A percentile compares a stretch with the other conserved stretches of the same genome.
These are phyloP conservation scores for Entelexis sorbosivorans DNA, from an alignment of 1,139 yeast species.

Conservation along the genomic window DNA sequence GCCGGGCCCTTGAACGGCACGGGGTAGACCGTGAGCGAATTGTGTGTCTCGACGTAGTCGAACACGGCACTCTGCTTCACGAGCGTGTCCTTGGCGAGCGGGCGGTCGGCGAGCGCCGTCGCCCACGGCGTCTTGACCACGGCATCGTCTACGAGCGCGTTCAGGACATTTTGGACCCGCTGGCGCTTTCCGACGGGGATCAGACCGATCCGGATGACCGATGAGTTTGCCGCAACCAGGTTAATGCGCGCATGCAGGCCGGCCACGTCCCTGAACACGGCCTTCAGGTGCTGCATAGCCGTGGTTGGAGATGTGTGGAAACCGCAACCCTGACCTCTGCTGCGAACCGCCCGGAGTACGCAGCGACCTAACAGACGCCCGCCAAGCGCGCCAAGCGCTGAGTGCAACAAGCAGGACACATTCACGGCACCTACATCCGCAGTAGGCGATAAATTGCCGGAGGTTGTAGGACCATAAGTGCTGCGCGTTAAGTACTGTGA, in stretches of 20 bases:
- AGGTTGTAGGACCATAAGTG: no score
- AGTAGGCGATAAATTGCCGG: no score
- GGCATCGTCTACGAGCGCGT: constrained; percentile 32
- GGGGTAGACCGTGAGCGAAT: constrained; percentile 31
- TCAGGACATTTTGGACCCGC: constrained; percentile 26
- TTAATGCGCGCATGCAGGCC: constrained; percentile 23
- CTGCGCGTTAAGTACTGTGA: no score
- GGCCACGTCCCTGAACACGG: constrained; percentile 17
- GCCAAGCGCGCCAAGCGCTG: no score
- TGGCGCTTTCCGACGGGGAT: constrained; percentile 28
- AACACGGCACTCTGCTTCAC: constrained; percentile 27
- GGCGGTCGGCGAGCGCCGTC: constrained; percentile 25
- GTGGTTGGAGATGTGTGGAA: constrained; percentile 3
- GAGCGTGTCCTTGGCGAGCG: constrained; percentile 30
- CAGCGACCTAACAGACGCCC: no score
- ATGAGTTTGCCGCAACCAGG: constrained; percentile 13
- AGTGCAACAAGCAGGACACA: no score
- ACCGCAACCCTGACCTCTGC: constrained; percentile 3
- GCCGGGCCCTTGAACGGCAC: constrained; percentile 27
- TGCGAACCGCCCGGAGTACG: no score
- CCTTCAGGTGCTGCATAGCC: constrained; percentile 18
- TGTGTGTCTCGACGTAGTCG: constrained; percentile 30
- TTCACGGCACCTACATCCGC: no score
- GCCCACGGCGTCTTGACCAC: constrained; percentile 30
- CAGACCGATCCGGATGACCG: constrained; percentile 25